Percentiles rank a stretch among this genome's conserved stretches.
Conservation (phyloP, 208 protist genomes). For the Angomonas desouzai region DNA sequence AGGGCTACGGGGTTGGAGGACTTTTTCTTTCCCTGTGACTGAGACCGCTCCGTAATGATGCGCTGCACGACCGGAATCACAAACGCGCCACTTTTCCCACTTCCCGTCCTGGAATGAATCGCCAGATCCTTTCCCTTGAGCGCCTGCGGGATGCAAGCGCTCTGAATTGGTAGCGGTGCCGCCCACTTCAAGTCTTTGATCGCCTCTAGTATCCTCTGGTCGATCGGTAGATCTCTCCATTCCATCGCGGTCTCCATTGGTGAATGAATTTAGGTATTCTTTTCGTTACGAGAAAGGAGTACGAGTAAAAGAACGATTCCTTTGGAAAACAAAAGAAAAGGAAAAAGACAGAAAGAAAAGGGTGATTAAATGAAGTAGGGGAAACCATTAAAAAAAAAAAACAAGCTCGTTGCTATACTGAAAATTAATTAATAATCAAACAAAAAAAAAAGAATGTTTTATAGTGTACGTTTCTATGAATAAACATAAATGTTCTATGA, state of each 20-base stretch:
- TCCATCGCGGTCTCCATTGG: slow-evolving; percentile 25
- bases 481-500: slow-evolving; percentile 1
- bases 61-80: slow-evolving; percentile 84
- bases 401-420: too few relatives aligned
- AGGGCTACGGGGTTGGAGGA: slow-evolving; percentile 76
- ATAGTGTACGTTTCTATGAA: neutral
- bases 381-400: too few relatives aligned
- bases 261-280: too few relatives aligned
- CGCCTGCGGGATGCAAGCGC: slow-evolving; percentile 90
- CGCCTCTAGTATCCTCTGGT: slow-evolving; percentile 77
- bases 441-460: too few relatives aligned
- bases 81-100: slow-evolving; percentile 89
- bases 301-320: too few relatives aligned
- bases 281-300: too few relatives aligned
- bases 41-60: slow-evolving; percentile 75
- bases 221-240: slow-evolving; percentile 80
- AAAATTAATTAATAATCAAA: too few relatives aligned
- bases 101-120: slow-evolving; percentile 85
- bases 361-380: too few relatives aligned
- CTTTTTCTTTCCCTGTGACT: slow-evolving; percentile 25
- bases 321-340: too few relatives aligned
- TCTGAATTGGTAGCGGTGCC: slow-evolving; percentile 92
- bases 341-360: too few relatives aligned
- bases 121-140: slow-evolving; percentile 89
- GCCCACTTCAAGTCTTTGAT: slow-evolving; percentile 78